Evolutionary conservation across 305 asterid species (phyloP).

Genomic region (Nicotiana rustica): DNA sequence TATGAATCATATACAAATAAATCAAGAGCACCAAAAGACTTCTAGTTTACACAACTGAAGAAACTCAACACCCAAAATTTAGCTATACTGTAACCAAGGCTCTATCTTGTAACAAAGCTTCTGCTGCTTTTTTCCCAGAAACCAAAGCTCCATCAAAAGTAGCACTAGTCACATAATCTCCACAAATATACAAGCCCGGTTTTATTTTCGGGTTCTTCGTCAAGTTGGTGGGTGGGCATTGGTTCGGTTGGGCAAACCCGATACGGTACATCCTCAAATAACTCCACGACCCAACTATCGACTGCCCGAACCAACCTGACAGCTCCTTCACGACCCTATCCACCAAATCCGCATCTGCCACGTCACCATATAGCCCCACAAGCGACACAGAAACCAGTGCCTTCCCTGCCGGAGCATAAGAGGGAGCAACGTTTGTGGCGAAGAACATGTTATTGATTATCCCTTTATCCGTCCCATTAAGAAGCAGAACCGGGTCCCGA

Average conservation of each 20-base stretch:
- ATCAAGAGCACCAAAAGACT: neutral
- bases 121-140: slow-evolving; percentile 90
- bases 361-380: slow-evolving; percentile 63
- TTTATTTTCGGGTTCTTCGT: slow-evolving; percentile 65
- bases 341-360: slow-evolving; percentile 68
- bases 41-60: slow-evolving; percentile 9
- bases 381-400: slow-evolving; percentile 81
- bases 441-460: slow-evolving; percentile 94
- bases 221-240: slow-evolving; percentile 84
- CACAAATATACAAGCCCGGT: slow-evolving; percentile 77
- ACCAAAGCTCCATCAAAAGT: slow-evolving; percentile 95
- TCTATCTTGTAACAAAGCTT: slow-evolving; percentile 76
- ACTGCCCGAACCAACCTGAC: slow-evolving; percentile 77
- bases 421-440: slow-evolving; percentile 80
- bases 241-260: slow-evolving; percentile 88
- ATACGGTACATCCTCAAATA: slow-evolving; percentile 76
- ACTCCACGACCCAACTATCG: slow-evolving; percentile 65
- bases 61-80: neutral
- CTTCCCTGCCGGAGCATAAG: slow-evolving; percentile 79
- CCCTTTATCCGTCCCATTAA: slow-evolving; percentile 82
- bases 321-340: slow-evolving; percentile 67
- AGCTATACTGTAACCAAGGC: slow-evolving; percentile 45
- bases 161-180: slow-evolving; percentile 87
- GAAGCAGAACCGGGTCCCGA: slow-evolving; percentile 73
- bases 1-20: neutral